Base-by-base conservation (phyloP, 768 basidiomycete species). In the Chalciporus piperatus region DNA sequence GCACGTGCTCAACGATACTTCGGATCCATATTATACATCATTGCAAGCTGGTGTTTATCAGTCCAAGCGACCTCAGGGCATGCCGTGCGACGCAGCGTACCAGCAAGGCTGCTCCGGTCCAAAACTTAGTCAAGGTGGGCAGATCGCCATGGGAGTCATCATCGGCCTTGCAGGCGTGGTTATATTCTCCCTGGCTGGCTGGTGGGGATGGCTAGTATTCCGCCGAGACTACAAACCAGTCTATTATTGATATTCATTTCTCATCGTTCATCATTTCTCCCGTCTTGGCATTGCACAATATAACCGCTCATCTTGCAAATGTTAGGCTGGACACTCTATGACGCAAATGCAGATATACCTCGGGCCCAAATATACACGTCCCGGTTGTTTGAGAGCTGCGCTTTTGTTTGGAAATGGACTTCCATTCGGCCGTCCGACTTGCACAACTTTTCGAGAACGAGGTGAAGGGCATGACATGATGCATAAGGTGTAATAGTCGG, bases 51-150 rank as follows among this genome's bases (percentile, higher is more conserved):
- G 90, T 27, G 77, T 78, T 45, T 89, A 88, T 63, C 76, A 71
- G 6, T 77, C 76, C 50, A 77, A 79, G 37, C 76, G 73, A 57
- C 90, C 90, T 0, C 64, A 71, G 7, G 91, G 89, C 30, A 68
- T 73, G 52, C 94, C 92, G 2, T 95, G 93, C 65, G 93, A 95
- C 57, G 76, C 76, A 33, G 92, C 78, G 14, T 81, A 89, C 61
- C 65, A 68, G 19, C 68, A 74, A 11, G 80, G 79, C 4, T 87
- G 84, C 56, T 59, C 66, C 50, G 69, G 72, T 6, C 74, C 76
- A 6, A 72, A 74, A 20, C 74, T 94, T n/a, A 79, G 81, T 57
- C 78, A 64, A 51, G 76, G 74, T 25, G 84, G 71, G 5, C 81
- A 80, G 61, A 83, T 92, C 47, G 90, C 83, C 0, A 79, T 95